These are phyloP conservation scores for Curvularia hawaiiensis DNA, from an alignment of 2,329 filamentous ascomycete species.

Conservation along the genomic window DNA sequence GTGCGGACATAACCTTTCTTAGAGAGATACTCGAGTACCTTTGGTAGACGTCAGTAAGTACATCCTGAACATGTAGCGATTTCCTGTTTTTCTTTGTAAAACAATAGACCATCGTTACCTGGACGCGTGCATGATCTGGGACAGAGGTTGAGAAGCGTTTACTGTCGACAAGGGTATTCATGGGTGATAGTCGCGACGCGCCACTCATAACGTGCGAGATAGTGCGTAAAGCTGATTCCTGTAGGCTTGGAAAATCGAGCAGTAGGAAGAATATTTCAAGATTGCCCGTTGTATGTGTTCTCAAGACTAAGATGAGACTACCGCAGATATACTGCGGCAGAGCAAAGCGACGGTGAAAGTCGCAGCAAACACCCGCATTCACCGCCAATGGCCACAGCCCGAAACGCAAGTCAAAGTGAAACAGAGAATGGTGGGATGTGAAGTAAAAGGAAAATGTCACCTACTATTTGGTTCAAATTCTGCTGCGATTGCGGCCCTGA, in stretches of 20 bases:
- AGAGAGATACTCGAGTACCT: constrained; percentile 92
- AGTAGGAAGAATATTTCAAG: not conserved
- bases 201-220: not conserved
- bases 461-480: constrained; percentile 94
- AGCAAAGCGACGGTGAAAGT: constrained; percentile 1
- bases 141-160: not conserved
- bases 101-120: not conserved
- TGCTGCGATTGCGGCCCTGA: constrained; percentile 73
- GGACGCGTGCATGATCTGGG: not conserved
- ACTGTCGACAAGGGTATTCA: not conserved
- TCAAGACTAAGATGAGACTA: not conserved
- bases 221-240: not conserved
- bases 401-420: not conserved
- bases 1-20: constrained; percentile 95
- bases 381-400: not conserved
- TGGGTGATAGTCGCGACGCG: not conserved
- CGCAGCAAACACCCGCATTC: not conserved
- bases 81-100: not conserved
- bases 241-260: not conserved
- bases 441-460: constrained; percentile 46
- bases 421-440: not conserved
- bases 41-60: constrained; percentile 14
- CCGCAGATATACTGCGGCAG: not conserved
- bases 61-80: not conserved
- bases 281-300: not conserved